A percentile compares a stretch with the other conserved stretches of the same genome.
Evolutionary conservation across 2,329 filamentous ascomycete genomes (phyloP).

Genomic region (Aspergillus piperis): DNA sequence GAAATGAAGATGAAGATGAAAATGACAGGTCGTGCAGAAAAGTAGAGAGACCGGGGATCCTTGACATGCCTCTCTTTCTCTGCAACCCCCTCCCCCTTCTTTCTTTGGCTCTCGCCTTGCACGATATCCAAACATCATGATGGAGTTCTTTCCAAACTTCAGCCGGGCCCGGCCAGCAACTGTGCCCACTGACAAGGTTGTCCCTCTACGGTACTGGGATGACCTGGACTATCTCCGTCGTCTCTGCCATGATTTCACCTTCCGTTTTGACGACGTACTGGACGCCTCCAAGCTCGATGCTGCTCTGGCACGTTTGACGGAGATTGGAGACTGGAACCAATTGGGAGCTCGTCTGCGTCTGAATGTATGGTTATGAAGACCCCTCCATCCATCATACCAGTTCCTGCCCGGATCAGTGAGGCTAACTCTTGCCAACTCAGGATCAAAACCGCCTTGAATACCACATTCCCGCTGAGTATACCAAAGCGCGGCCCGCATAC

Average conservation of each 20-base stretch:
- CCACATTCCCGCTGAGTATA: constrained; percentile 44
- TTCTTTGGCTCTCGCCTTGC: no score
- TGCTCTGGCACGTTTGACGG: constrained; percentile 42
- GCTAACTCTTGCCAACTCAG: constrained; percentile 1
- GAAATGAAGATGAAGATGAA: no score
- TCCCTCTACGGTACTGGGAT: constrained; percentile 19
- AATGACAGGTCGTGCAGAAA: no score
- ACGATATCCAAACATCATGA: neutral
- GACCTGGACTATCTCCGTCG: constrained; percentile 12
- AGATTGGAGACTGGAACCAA: constrained; percentile 50
- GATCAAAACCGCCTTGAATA: constrained; percentile 41
- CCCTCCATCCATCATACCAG: no score
- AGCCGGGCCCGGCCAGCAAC: constrained; percentile 1
- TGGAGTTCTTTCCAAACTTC: neutral
- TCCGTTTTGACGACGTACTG: constrained; percentile 52
- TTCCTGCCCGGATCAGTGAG: no score
- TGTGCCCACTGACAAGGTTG: constrained; percentile 16
- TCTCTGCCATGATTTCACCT: constrained; percentile 23
- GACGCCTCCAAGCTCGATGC: constrained; percentile 43
- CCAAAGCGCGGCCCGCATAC: constrained; percentile 42
- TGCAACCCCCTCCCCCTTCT: no score
- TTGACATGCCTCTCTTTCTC: no score
- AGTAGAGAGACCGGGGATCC: no score
- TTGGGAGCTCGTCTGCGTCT: constrained; percentile 48
- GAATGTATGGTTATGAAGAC: constrained; percentile 34